A percentile compares a stretch with the other conserved stretches of the same genome.
phyloP scores from a whole-genome alignment of 768 basidiomycete genomes.

The Agaricus bisporus region DNA sequence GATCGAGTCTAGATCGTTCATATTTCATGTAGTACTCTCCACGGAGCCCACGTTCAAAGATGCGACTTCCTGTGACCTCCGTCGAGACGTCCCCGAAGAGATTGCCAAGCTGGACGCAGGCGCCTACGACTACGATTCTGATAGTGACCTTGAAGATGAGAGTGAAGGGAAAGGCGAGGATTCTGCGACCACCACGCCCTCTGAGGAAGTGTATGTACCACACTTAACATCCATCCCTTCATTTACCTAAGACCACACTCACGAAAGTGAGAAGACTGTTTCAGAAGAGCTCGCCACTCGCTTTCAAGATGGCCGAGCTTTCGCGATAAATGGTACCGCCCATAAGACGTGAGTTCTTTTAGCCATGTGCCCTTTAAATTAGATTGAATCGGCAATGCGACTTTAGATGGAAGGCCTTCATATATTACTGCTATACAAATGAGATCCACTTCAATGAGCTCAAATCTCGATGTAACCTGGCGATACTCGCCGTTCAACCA shows the following conservation, averaged over 20 bases:
- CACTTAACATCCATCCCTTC: too few relatives aligned
- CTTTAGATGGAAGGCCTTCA: conserved; percentile 7
- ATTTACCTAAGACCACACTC: neutral
- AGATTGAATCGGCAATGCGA: neutral
- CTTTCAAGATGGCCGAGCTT: neutral
- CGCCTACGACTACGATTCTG: conserved; percentile 7
- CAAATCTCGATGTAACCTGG: neutral
- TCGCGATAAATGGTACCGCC: conserved; percentile 1
- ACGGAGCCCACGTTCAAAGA: neutral
- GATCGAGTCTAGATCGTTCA: neutral
- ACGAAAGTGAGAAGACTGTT: neutral
- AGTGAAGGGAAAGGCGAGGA: neutral
- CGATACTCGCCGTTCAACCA: neutral
- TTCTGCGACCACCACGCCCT: neutral
- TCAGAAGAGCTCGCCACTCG: too few relatives aligned
- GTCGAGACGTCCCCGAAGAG: neutral
- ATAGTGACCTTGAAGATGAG: conserved; percentile 10
- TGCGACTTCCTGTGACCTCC: neutral
- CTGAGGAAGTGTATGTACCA: neutral
- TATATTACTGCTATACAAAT: conserved; percentile 5
- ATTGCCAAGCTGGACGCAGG: neutral
- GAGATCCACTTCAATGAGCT: conserved; percentile 8
- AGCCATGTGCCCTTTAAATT: neutral
- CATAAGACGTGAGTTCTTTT: conserved; percentile 1
- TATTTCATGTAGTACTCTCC: neutral